Evolutionary conservation across 2,329 filamentous ascomycete genomes (phyloP).

Genomic region (Neonectria magnoliae): DNA sequence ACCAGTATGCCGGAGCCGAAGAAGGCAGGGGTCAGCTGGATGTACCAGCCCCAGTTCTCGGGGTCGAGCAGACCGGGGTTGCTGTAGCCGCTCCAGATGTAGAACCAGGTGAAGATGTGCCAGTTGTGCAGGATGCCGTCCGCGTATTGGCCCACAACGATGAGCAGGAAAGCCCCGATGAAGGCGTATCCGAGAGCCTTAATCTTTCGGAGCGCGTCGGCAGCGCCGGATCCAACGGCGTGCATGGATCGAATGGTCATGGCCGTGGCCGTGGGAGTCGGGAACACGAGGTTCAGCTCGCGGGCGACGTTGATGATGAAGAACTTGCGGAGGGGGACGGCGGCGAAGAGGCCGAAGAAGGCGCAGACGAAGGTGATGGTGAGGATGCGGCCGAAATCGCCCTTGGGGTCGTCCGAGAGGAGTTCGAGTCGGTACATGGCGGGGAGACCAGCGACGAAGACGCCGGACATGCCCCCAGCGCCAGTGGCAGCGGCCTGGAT

Average conservation of each 20-base stretch:
- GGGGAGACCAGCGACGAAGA: constrained; percentile 69
- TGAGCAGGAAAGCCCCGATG: constrained; percentile 58
- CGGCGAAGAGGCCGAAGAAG: constrained; percentile 73
- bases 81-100: constrained; percentile 63
- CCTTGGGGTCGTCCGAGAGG: constrained; percentile 58
- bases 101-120: constrained; percentile 64
- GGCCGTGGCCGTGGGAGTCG: constrained; percentile 67
- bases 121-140: constrained; percentile 69
- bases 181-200: constrained; percentile 64
- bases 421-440: constrained; percentile 68
- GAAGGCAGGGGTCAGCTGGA: constrained; percentile 69
- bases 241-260: constrained; percentile 73
- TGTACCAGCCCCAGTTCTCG: constrained; percentile 71
- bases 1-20: constrained; percentile 66
- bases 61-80: constrained; percentile 59
- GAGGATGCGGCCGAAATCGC: constrained; percentile 67
- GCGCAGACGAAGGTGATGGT: constrained; percentile 69
- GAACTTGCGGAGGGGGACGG: constrained; percentile 72
- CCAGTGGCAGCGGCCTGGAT: constrained; percentile 69
- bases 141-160: constrained; percentile 68
- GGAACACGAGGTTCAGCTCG: constrained; percentile 69
- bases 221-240: constrained; percentile 60
- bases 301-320: constrained; percentile 73
- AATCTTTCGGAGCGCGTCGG: constrained; percentile 65
- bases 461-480: constrained; percentile 65